phyloP scores from a whole-genome alignment of 2,329 filamentous ascomycete species.

The Emmonsiellopsis sp. region DNA sequence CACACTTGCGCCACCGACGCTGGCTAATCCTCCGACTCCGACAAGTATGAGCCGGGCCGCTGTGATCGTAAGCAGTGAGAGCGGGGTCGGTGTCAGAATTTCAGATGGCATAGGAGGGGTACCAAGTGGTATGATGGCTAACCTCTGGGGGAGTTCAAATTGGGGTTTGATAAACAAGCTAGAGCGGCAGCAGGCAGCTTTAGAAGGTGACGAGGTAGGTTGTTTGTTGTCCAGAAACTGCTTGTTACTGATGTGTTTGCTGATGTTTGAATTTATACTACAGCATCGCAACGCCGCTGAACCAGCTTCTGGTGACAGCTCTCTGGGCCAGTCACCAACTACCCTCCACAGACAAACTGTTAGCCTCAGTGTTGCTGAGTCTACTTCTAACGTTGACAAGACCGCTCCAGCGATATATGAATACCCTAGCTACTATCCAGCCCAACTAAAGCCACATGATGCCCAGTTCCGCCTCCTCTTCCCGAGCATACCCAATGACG shows the following conservation, averaged over 20 bases:
- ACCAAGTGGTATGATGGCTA: constrained; percentile 80
- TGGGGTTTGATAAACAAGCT: constrained; percentile 63
- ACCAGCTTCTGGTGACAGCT: constrained; percentile 15
- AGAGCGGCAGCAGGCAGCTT: constrained; percentile 41
- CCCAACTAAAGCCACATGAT: constrained; percentile 75
- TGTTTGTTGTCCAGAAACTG: background rate
- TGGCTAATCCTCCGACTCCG: constrained; percentile 72
- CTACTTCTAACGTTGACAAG: constrained; percentile 23
- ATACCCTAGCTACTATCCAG: constrained; percentile 68
- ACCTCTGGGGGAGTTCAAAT: constrained; percentile 83
- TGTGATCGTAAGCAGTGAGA: constrained; percentile 70
- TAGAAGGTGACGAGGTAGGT: background rate
- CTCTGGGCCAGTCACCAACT: constrained; percentile 18
- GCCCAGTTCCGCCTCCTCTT: constrained; percentile 91
- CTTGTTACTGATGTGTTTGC: background rate
- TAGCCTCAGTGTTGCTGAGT: constrained; percentile 42
- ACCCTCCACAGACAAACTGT: constrained; percentile 47
- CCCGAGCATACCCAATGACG: constrained; percentile 64
- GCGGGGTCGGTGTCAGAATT: constrained; percentile 54
- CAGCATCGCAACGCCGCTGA: constrained; percentile 10
- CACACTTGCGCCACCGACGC: constrained; percentile 68
- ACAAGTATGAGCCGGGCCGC: constrained; percentile 83
- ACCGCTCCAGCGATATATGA: constrained; percentile 36
- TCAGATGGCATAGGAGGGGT: constrained; percentile 58
- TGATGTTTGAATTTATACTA: constrained; percentile 4